Percentiles rank a stretch among this genome's conserved stretches.
phyloP scores from a whole-genome alignment of 192 early-diverging fungal genomes.

The Entomortierella beljakovae region DNA sequence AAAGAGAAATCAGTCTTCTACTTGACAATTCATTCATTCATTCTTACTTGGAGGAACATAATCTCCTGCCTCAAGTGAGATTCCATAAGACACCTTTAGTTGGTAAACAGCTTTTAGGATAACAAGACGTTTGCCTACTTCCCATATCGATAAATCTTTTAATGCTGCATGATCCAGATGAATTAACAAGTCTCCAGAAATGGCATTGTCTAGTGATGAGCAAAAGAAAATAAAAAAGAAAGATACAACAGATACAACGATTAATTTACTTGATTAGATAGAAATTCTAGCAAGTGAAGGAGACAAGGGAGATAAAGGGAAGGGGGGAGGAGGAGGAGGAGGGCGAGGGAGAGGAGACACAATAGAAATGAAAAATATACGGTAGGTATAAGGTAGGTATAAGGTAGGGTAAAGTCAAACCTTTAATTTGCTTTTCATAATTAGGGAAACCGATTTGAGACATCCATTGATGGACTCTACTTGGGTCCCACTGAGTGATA shows the following conservation, averaged over 20 bases:
- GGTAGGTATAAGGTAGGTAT: no score
- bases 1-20: no score
- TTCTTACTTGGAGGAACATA: slow-evolving; percentile 85
- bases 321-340: neutral
- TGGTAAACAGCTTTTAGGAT: slow-evolving; percentile 93
- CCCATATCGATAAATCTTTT: slow-evolving; percentile 86
- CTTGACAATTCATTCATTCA: neutral
- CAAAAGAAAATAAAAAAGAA: neutral
- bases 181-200: slow-evolving; percentile 89
- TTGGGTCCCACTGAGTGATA: slow-evolving; percentile 67
- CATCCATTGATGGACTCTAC: slow-evolving; percentile 66
- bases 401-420: no score
- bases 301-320: no score
- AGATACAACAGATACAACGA: neutral
- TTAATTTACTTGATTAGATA: no score
- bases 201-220: slow-evolving; percentile 85
- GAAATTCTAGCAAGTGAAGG: no score
- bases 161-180: slow-evolving; percentile 92
- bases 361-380: no score
- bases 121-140: slow-evolving; percentile 88
- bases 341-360: no score
- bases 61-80: slow-evolving; percentile 86
- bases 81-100: slow-evolving; percentile 79
- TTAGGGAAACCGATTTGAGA: slow-evolving; percentile 63
- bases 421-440: slow-evolving; percentile 68